These are phyloP conservation scores for Oenanthe sinensis DNA, from an alignment of 129 eudicot genomes.

Conservation along the genomic window DNA sequence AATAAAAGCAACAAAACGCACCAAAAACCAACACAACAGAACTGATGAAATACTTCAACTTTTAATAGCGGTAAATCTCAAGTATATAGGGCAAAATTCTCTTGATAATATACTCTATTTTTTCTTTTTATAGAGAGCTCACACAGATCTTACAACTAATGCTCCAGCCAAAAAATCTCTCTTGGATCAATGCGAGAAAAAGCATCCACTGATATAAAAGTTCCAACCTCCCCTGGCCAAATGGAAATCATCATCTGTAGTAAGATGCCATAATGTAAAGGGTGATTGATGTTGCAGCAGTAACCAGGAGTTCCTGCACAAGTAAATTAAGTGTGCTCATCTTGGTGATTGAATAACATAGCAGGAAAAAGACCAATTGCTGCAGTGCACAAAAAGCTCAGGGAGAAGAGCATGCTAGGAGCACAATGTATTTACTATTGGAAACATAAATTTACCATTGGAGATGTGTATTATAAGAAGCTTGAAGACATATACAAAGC, in stretches of 20 bases:
- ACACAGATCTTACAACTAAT: not conserved
- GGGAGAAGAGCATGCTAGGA: not conserved
- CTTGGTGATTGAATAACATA: not conserved
- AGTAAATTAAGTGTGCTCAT: slow-evolving; percentile 1
- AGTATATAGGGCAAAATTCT: not conserved
- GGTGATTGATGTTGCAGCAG: slow-evolving; percentile 44
- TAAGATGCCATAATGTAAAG: slow-evolving; percentile 59
- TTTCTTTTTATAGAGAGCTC: not conserved
- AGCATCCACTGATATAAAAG: not conserved
- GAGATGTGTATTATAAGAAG: not conserved
- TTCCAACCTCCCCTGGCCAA: slow-evolving; percentile 5
- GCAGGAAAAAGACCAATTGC: not conserved
- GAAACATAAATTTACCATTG: not conserved
- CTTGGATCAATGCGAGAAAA: not conserved
- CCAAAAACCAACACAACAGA: not conserved
- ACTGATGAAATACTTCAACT: not conserved
- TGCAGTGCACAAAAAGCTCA: not conserved
- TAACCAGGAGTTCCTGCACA: slow-evolving; percentile 69
- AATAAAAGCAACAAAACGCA: not conserved
- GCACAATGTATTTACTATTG: not conserved
- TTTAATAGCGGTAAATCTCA: not conserved
- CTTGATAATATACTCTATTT: not conserved
- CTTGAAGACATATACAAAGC: not conserved
- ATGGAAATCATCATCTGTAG: slow-evolving; percentile 45
- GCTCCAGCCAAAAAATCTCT: not conserved